Conservation (phyloP, 352 stramenopile genomes). For the Pythium volutum region DNA sequence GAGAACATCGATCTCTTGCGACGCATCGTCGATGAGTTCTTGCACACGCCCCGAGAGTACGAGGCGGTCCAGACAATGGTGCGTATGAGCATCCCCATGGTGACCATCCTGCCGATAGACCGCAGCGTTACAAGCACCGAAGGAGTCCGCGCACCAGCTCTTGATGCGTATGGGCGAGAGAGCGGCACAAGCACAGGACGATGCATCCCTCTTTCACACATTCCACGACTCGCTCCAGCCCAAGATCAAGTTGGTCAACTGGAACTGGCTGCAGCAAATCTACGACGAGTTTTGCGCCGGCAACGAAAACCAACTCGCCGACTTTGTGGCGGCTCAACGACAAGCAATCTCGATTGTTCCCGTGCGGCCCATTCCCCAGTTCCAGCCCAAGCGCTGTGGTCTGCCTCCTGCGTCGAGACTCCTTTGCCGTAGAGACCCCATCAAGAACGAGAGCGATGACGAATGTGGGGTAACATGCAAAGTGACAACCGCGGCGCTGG, state of each 20-base stretch:
- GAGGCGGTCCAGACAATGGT: not conserved
- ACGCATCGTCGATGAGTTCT: slow-evolving; percentile 1
- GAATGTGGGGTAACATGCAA: too few species aligned
- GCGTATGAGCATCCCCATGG: not conserved
- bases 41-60: not conserved
- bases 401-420: not conserved
- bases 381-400: not conserved
- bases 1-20: slow-evolving; percentile 3
- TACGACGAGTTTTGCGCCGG: slow-evolving; percentile 4
- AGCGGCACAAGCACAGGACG: not conserved
- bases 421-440: not conserved
- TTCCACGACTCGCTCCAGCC: not conserved
- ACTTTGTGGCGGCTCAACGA: not conserved
- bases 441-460: not conserved
- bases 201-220: not conserved
- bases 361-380: not conserved
- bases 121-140: not conserved
- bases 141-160: not conserved
- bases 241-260: not conserved
- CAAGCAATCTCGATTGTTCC: slow-evolving; percentile 2
- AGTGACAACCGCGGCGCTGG: too few species aligned
- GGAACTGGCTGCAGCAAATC: slow-evolving; percentile 3
- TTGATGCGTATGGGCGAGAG: not conserved
- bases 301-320: not conserved
- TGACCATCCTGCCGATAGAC: slow-evolving; percentile 2